phyloP scores from a whole-genome alignment of 2,329 filamentous ascomycete species.

The Talaromyces sp. region DNA sequence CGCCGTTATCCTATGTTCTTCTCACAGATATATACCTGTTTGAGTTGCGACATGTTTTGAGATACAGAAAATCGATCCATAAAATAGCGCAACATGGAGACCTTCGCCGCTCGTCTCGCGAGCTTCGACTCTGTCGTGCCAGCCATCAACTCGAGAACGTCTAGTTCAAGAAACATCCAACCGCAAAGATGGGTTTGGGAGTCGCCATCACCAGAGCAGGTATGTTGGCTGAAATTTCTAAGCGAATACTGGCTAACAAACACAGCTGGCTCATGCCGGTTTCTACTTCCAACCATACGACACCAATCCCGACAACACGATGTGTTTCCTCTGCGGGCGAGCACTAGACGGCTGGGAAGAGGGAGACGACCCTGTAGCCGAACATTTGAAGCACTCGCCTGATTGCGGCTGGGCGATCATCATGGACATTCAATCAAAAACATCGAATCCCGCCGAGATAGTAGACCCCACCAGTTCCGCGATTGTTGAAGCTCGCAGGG shows the following conservation, averaged over 20 bases:
- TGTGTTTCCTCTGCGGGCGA: slow-evolving; percentile 83
- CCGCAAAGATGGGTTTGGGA: slow-evolving; percentile 74
- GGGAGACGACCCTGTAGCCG: slow-evolving; percentile 75
- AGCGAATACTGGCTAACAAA: slow-evolving; percentile 15
- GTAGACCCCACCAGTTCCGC: slow-evolving; percentile 71
- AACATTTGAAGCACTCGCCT: slow-evolving; percentile 80
- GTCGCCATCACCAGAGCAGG: slow-evolving; percentile 63
- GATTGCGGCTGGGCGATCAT: slow-evolving; percentile 84
- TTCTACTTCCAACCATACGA: slow-evolving; percentile 82
- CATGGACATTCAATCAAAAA: slow-evolving; percentile 56
- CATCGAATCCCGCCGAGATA: slow-evolving; percentile 49
- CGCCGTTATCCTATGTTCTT: neutral
- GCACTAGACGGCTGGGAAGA: slow-evolving; percentile 90
- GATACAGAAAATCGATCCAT: neutral
- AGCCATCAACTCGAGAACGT: slow-evolving; percentile 68
- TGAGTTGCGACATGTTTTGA: neutral
- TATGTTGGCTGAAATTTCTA: slow-evolving; percentile 39
- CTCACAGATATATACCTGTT: neutral
- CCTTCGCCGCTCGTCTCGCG: slow-evolving; percentile 72
- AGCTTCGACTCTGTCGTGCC: slow-evolving; percentile 69
- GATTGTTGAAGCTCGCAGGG: slow-evolving; percentile 74
- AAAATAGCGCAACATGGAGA: slow-evolving; percentile 51
- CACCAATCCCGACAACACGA: slow-evolving; percentile 78
- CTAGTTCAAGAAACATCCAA: slow-evolving; percentile 60
- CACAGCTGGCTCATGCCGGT: slow-evolving; percentile 80